Conservation (phyloP, 129 eudicot species). For the Helichrysum umbraculigerum region DNA sequence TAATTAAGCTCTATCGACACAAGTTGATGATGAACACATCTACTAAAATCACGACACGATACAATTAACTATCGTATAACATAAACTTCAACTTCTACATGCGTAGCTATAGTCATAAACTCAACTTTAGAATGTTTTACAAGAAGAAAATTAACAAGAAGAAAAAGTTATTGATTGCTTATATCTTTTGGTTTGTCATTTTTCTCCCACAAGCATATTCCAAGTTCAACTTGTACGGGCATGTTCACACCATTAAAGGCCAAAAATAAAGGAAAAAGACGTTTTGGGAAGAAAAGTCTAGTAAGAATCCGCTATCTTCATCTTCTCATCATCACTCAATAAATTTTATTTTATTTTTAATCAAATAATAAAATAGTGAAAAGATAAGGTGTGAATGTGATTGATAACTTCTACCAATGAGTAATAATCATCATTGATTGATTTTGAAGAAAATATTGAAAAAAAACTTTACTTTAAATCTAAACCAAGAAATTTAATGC, state of each 20-base stretch:
- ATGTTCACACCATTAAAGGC: constrained; percentile 35
- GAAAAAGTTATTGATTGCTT: background rate
- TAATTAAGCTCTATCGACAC: no score
- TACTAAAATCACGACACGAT: no score
- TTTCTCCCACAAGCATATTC: constrained; percentile 22
- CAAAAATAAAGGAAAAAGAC: constrained; percentile 24
- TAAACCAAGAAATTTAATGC: background rate
- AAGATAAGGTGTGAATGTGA: constrained; percentile 38
- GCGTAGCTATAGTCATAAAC: no score
- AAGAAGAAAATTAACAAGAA: no score
- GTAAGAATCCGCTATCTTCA: constrained; percentile 16
- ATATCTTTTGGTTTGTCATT: constrained; percentile 6
- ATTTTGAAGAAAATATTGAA: background rate
- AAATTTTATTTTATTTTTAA: background rate
- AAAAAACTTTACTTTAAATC: background rate
- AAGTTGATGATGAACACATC: no score
- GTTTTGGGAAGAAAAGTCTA: constrained; percentile 12
- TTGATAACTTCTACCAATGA: constrained; percentile 30
- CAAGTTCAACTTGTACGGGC: constrained; percentile 23
- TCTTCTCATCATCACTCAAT: constrained; percentile 34
- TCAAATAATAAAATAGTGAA: constrained; percentile 18
- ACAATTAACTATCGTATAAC: no score
- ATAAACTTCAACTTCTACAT: no score
- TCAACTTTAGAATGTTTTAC: background rate
- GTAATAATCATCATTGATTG: background rate